A percentile compares a stretch with the other conserved stretches of the same genome.
These are phyloP conservation scores for Trapa incisa DNA, from an alignment of 345 rosid species.

Conservation along the genomic window DNA sequence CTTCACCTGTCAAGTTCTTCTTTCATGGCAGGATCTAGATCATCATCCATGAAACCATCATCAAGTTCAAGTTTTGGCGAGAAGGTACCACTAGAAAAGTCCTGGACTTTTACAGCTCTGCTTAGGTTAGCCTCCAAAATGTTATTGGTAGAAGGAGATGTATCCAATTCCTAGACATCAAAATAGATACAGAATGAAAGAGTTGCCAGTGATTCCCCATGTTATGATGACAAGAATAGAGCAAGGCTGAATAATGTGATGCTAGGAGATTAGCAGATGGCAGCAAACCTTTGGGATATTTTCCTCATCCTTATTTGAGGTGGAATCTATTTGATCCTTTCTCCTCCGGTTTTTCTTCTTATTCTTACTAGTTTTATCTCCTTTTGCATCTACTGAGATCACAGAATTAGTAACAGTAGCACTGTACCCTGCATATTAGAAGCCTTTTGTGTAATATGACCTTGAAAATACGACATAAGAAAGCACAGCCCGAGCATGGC, in stretches of 20 bases:
- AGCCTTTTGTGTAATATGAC: background rate
- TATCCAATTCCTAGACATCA: slow-evolving; percentile 34
- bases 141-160: slow-evolving; percentile 14
- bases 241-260: slow-evolving; percentile 3
- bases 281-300: slow-evolving; percentile 33
- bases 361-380: slow-evolving; percentile 34
- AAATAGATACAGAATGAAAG: background rate
- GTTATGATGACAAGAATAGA: background rate
- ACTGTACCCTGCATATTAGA: background rate
- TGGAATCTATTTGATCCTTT: slow-evolving; percentile 42
- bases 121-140: slow-evolving; percentile 21
- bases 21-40: slow-evolving; percentile 70
- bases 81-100: slow-evolving; percentile 24
- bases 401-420: background rate
- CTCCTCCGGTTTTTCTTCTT: slow-evolving; percentile 63
- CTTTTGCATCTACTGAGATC: slow-evolving; percentile 55
- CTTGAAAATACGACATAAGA: background rate
- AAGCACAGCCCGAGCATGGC: no score
- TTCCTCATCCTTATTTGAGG: slow-evolving; percentile 22
- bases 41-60: slow-evolving; percentile 62
- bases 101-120: slow-evolving; percentile 29
- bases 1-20: slow-evolving; percentile 69
- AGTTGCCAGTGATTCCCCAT: no score
- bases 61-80: slow-evolving; percentile 37
- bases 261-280: background rate